Conservation (phyloP, 2,329 filamentous ascomycete genomes). For the Aspergillus spinulosporus region DNA sequence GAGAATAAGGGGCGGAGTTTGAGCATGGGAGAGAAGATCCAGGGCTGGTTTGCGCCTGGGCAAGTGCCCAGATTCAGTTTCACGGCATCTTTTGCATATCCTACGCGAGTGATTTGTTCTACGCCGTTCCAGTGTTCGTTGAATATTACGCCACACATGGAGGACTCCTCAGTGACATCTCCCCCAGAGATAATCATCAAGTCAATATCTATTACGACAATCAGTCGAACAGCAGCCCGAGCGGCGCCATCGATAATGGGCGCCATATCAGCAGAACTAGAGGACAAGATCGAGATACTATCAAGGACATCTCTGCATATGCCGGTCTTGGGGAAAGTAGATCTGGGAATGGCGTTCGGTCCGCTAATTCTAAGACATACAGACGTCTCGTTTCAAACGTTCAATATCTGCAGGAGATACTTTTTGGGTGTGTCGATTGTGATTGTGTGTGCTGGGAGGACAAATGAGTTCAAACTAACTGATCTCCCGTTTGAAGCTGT, state of each 20-base stretch:
- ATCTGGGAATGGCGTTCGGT: not conserved
- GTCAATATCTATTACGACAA: conserved; percentile 1
- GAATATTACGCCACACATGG: not conserved
- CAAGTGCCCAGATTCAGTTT: conserved; percentile 22
- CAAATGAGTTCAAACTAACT: not conserved
- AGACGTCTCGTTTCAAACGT: not conserved
- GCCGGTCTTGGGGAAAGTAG: not conserved
- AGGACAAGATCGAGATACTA: conserved; percentile 14
- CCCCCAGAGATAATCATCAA: not conserved
- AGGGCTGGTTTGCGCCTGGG: conserved; percentile 15
- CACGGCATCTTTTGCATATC: conserved; percentile 14
- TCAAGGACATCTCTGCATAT: conserved; percentile 10
- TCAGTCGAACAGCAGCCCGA: conserved; percentile 15
- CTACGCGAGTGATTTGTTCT: conserved; percentile 9
- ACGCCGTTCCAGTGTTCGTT: not conserved
- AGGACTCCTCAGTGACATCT: not conserved
- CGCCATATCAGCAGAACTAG: conserved; percentile 11
- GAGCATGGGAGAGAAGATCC: conserved; percentile 15
- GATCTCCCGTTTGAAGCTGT: not conserved
- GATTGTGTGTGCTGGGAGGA: not conserved
- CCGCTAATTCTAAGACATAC: not conserved
- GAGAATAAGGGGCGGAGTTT: conserved; percentile 16
- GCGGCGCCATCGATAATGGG: conserved; percentile 18
- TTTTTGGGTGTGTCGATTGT: not conserved
- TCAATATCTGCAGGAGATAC: not conserved